Evolutionary conservation across 2,329 filamentous ascomycete genomes (phyloP), one percentile per base, ranked within the genome.

Genomic region (Sphaerulina populicola): DNA sequence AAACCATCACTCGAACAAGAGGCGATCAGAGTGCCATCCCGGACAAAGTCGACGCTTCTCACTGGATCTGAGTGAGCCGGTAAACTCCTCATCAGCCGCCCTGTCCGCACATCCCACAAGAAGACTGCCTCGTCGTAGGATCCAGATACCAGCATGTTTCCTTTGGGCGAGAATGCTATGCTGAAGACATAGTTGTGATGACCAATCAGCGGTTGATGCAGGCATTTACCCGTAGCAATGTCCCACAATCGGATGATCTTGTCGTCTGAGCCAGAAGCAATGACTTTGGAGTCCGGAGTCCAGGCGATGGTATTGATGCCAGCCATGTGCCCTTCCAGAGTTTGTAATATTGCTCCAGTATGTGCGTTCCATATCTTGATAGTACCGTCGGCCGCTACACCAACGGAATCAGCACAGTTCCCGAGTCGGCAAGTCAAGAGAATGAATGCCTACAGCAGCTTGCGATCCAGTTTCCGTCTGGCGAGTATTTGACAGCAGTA

Each of bases 111-210:
- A 68, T 98, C 93, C 93, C 93, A 98, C 4, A 98, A 71, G 58
- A 95, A 96, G 0, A 98, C 88, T 4, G 93, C 93, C 73, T 98
- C 93, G 60, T 98, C 93, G 70, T 96, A 97, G 57, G 87, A 94
- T 10, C 93, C 93, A 59, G 87, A 94, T 12, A 90, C 93, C 31
- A 98, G 79, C 66, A 97, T 95, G 65, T 98, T 98, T 21, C 93
- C 93, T 68, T 96, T 97, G 1, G 93, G 93, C n/a, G 88, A 91
- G 69, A 97, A 97, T 5, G 90, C 89, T 31, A 98, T 75, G 45
- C 85, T 88, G 70, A 94, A 95, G 30, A 98, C 84, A 69, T 97
- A 97, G 70, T 94, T 97, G 69, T 96, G 89, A 64, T 98, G 93
- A 2, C 93, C 91, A 21, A 86, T 76, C 58, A 97, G 74, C 1